Evolutionary conservation across 1,284 basidiomycete genomes (phyloP), one percentile per base, ranked within the genome.

Genomic region (Ceratorhiza oryzae-sativae): DNA sequence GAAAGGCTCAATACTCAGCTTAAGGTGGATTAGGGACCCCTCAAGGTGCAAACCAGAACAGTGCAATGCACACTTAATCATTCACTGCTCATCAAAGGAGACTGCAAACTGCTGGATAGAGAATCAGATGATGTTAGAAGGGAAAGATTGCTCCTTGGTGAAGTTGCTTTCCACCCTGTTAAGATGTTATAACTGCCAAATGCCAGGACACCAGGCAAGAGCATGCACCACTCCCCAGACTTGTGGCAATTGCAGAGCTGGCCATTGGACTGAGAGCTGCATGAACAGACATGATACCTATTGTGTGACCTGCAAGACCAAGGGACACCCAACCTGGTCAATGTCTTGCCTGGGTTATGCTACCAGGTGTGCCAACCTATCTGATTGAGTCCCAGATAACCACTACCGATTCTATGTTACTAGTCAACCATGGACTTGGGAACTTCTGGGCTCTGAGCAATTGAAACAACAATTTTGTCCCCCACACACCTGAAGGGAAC

Each of bases 111-210:
- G 6, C 4, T 53, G 46, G 46, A 55, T 67, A 25, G 10, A 1
- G 25, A 9, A 55, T 1, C 12, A 1, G 20, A 39, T 30, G 30
- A n/a, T 15, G 5, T 18, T 55, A 18, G 46, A 18, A 20, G 32
- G 34, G 18, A 41, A 67, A 18, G 34, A 39, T 1, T 25, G 23
- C 12, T 4, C n/a, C 9, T 36, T n/a, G 34, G 20, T 32, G 34
- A 51, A 53, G 23, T 34, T 53, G 12, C 15, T 41, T 2, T 15
- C 46, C 13, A 48, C 49, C 5, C 32, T 32, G 4, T 25, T 53
- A 13, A 18, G 62, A 13, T 67, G 62, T 23, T 67, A 34, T 48
- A 67, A 67, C 15, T 67, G 62, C 20, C 62, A 67, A 23, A 3
- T 49, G 1, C 23, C 8, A 23, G 62, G 62, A 12, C 62, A 67